Percentiles rank a stretch among this genome's conserved stretches.
Conservation (phyloP, 2,329 filamentous ascomycete species). For the Trichoderma atrobrunneum region DNA sequence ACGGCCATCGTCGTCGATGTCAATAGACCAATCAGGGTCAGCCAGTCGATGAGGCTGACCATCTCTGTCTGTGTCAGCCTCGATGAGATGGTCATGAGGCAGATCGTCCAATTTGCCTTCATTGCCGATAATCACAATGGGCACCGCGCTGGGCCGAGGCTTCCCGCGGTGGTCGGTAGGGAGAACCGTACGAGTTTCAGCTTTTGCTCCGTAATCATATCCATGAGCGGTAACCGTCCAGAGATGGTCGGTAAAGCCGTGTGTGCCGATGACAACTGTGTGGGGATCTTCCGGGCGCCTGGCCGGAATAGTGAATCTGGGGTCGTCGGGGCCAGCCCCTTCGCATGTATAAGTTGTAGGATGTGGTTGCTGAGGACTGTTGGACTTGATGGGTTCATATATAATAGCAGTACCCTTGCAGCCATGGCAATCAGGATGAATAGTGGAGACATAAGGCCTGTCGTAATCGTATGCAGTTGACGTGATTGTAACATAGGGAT, state of each 20-base stretch:
- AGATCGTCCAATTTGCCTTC: neutral
- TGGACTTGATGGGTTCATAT: conserved; percentile 25
- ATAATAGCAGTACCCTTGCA: conserved; percentile 29
- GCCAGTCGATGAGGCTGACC: conserved; percentile 3
- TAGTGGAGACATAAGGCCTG: conserved; percentile 25
- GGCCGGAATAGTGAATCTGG: conserved; percentile 19
- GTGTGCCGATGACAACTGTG: conserved; percentile 22
- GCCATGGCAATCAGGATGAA: conserved; percentile 23
- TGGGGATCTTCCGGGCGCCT: conserved; percentile 17
- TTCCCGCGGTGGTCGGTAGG: conserved; percentile 24
- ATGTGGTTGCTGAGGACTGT: neutral
- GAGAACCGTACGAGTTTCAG: conserved; percentile 19
- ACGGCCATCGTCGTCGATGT: neutral
- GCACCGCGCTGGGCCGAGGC: conserved; percentile 20
- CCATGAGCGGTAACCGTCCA: conserved; percentile 21
- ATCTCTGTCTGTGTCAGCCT: neutral
- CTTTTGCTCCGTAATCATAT: conserved; percentile 2
- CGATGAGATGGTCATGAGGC: neutral
- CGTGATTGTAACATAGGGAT: conserved; percentile 27
- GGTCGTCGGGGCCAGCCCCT: conserved; percentile 17
- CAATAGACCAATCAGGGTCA: neutral
- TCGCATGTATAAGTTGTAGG: conserved; percentile 18
- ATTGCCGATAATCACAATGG: conserved; percentile 21
- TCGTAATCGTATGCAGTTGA: conserved; percentile 16
- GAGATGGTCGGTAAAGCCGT: conserved; percentile 19